Evolutionary conservation across 306 rosid genomes (phyloP).

Genomic region (Vigna radiata): DNA sequence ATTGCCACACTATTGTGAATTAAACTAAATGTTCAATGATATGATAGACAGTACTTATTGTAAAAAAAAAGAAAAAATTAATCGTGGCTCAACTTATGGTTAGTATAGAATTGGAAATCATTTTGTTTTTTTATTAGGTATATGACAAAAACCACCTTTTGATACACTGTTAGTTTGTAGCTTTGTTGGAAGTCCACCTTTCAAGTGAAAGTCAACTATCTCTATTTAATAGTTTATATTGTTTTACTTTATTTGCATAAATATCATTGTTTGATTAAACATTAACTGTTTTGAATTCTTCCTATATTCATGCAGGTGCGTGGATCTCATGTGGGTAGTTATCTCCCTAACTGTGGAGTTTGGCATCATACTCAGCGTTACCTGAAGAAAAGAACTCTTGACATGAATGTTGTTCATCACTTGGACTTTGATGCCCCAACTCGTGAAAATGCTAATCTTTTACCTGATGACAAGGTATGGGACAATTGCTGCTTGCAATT

Average conservation of each 20-base stretch:
- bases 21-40: neutral
- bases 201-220: neutral
- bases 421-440: conserved; percentile 98
- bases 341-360: conserved; percentile 89
- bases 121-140: neutral
- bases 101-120: neutral
- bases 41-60: neutral
- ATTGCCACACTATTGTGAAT: neutral
- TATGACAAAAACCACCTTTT: conserved; percentile 11
- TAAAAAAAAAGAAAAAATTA: neutral
- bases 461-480: conserved; percentile 85
- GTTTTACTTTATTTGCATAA: conserved; percentile 19
- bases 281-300: conserved; percentile 20
- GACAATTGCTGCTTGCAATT: conserved; percentile 33
- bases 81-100: neutral
- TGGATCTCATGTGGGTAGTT: conserved; percentile 94
- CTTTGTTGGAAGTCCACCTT: conserved; percentile 3
- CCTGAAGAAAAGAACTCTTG: conserved; percentile 75
- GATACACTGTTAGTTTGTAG: conserved; percentile 19
- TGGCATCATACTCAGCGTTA: conserved; percentile 93
- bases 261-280: conserved; percentile 19
- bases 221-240: conserved; percentile 10
- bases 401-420: conserved; percentile 72
- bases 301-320: conserved; percentile 64
- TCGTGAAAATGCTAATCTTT: conserved; percentile 89